These are phyloP conservation scores for Rutstroemia sydowiana DNA, from an alignment of 2,329 filamentous ascomycete genomes.

Conservation along the genomic window DNA sequence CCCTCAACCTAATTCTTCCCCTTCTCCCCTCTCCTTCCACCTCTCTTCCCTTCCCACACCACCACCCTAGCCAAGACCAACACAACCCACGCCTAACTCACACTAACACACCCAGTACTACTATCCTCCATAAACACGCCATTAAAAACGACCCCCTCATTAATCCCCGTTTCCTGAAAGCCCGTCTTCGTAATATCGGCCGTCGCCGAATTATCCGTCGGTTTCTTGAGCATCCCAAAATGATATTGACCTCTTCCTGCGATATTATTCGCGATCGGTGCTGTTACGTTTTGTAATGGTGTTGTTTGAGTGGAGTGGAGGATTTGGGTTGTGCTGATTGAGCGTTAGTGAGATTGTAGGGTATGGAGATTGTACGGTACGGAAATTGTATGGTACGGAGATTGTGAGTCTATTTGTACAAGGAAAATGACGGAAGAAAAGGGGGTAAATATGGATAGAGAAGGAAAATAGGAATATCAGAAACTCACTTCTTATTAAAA, in stretches of 20 bases:
- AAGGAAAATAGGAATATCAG: too few species aligned
- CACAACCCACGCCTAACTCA: too few species aligned
- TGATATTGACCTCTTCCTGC: constrained; percentile 54
- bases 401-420: not conserved
- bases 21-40: not conserved
- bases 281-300: constrained; percentile 41
- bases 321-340: constrained; percentile 48
- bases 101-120: not conserved
- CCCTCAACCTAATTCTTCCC: not conserved
- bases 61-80: too few species aligned
- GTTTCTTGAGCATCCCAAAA: constrained; percentile 56
- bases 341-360: not conserved
- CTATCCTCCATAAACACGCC: constrained; percentile 48
- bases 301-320: constrained; percentile 46
- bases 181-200: constrained; percentile 37
- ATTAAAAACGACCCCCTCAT: constrained; percentile 46
- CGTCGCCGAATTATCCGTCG: constrained; percentile 34
- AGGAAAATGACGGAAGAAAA: not conserved
- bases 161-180: constrained; percentile 40
- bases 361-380: not conserved
- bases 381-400: too few species aligned
- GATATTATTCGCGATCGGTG: constrained; percentile 42
- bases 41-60: not conserved
- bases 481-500: constrained; percentile 45
- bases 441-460: not conserved